These are phyloP conservation scores for Sporothrix pseudoabietina DNA, from an alignment of 2,329 filamentous ascomycete species.

Conservation along the genomic window DNA sequence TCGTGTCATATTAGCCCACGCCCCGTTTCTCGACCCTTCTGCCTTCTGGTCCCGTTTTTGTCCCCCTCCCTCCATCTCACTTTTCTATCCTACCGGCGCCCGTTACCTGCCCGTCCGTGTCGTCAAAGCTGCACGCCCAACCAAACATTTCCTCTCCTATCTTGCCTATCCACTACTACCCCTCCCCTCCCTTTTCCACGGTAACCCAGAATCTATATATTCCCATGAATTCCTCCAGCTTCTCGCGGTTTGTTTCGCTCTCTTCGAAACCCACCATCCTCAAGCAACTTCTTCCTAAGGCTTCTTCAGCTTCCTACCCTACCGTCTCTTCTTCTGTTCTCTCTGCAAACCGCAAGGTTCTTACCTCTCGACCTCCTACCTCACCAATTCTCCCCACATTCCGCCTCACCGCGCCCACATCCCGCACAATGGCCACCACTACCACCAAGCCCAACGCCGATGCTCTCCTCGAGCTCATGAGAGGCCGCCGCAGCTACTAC, in stretches of 20 bases:
- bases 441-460: slow-evolving; percentile 51
- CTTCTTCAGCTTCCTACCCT: slow-evolving; percentile 15
- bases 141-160: neutral
- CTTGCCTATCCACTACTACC: slow-evolving; percentile 1
- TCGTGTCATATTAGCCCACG: neutral
- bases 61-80: neutral
- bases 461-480: slow-evolving; percentile 64
- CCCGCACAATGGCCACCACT: slow-evolving; percentile 39
- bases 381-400: slow-evolving; percentile 19
- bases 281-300: slow-evolving; percentile 23
- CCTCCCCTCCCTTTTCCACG: neutral
- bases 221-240: slow-evolving; percentile 22
- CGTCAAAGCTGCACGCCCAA: neutral
- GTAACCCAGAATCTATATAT: slow-evolving; percentile 13
- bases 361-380: slow-evolving; percentile 2
- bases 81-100: neutral
- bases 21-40: neutral
- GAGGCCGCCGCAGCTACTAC: slow-evolving; percentile 71
- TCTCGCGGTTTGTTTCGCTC: slow-evolving; percentile 6
- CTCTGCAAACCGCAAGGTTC: neutral
- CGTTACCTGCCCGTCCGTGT: neutral
- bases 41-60: neutral
- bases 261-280: slow-evolving; percentile 16
- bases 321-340: neutral
- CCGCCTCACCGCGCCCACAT: slow-evolving; percentile 1